Evolutionary conservation across 768 basidiomycete species (phyloP).

Genomic region (Trametes coccinea): DNA sequence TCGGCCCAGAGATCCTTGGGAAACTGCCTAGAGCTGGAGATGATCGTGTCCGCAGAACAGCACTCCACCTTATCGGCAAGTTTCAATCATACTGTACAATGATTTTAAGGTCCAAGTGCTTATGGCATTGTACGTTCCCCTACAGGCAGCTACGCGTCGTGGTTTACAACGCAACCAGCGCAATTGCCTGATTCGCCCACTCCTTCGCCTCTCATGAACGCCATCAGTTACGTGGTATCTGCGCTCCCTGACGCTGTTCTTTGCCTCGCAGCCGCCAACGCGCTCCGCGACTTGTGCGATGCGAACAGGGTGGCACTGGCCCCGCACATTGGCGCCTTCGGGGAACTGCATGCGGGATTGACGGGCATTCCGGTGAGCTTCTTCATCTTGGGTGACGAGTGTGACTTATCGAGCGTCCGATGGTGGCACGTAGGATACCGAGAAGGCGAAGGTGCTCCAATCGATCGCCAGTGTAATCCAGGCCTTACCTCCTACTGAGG

Average conservation of each 20-base stretch:
- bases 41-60: slow-evolving; percentile 70
- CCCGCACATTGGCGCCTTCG: slow-evolving; percentile 82
- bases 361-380: slow-evolving; percentile 66
- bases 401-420: background rate
- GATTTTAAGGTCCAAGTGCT: no score
- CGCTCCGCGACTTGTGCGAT: slow-evolving; percentile 86
- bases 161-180: slow-evolving; percentile 63
- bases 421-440: slow-evolving; percentile 58
- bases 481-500: slow-evolving; percentile 77
- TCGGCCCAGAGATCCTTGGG: slow-evolving; percentile 71
- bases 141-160: slow-evolving; percentile 74
- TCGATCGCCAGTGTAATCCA: slow-evolving; percentile 93
- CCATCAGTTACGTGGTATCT: slow-evolving; percentile 67
- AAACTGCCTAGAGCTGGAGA: slow-evolving; percentile 64
- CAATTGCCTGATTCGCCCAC: slow-evolving; percentile 27
- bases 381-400: slow-evolving; percentile 1
- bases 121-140: background rate
- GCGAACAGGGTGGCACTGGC: slow-evolving; percentile 84
- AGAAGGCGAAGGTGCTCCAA: slow-evolving; percentile 88
- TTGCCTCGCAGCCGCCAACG: slow-evolving; percentile 74
- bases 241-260: slow-evolving; percentile 66
- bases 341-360: slow-evolving; percentile 76
- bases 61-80: slow-evolving; percentile 73
- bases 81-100: background rate
- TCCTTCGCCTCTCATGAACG: slow-evolving; percentile 58